Evolutionary conservation across 352 stramenopile species (phyloP).

Genomic region (Pythium brachiatum): DNA sequence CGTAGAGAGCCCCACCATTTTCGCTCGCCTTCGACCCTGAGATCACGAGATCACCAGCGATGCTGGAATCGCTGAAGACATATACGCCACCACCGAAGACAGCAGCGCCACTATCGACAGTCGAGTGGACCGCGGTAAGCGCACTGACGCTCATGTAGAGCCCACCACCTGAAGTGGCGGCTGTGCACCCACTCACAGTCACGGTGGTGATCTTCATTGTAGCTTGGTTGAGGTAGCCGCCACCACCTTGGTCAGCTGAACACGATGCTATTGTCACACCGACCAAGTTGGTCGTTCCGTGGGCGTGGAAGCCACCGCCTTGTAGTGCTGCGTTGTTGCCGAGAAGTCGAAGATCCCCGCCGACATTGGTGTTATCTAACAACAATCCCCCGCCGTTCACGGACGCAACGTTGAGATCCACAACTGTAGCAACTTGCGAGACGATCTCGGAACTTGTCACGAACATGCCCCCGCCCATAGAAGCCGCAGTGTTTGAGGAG

Average conservation of each 20-base stretch:
- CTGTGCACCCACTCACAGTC: constrained; percentile 2
- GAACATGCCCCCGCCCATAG: constrained; percentile 13
- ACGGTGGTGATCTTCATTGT: background rate
- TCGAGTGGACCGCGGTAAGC: background rate
- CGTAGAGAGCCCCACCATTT: constrained; percentile 24
- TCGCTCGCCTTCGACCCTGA: background rate
- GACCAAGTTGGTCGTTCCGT: background rate
- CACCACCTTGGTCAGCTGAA: constrained; percentile 15
- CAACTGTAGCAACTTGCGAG: background rate
- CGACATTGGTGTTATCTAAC: background rate
- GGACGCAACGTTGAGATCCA: constrained; percentile 6
- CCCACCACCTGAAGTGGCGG: constrained; percentile 18
- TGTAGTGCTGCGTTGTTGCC: background rate
- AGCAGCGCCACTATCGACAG: constrained; percentile 11
- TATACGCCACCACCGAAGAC: constrained; percentile 20
- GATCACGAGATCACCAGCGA: constrained; percentile 12
- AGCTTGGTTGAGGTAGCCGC: background rate
- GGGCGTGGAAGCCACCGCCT: constrained; percentile 14
- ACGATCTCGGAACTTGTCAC: background rate
- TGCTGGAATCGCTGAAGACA: background rate
- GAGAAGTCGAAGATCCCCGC: background rate
- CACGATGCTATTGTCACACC: constrained; percentile 1
- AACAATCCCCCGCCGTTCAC: constrained; percentile 12
- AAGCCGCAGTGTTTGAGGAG: background rate
- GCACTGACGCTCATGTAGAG: constrained; percentile 13